Percentiles rank a stretch among this genome's conserved stretches.
Conservation (phyloP, 106 monocot species). For the Phalaenopsis aphrodite region DNA sequence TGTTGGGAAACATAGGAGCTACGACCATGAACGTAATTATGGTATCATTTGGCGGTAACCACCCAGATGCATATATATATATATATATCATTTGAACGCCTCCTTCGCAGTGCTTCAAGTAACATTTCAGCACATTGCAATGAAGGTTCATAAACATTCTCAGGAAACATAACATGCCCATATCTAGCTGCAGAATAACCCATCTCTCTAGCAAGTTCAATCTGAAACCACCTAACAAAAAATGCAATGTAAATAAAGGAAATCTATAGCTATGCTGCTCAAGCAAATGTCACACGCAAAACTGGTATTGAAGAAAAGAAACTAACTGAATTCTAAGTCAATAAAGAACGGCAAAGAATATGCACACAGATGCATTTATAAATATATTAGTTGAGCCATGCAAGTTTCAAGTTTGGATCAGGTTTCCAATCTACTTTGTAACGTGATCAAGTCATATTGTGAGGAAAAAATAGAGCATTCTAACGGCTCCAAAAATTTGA, state of each 20-base stretch:
- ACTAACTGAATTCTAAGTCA: too few relatives aligned
- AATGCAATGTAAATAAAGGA: slow-evolving; percentile 23
- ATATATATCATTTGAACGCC: too few relatives aligned
- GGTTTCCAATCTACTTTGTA: not conserved
- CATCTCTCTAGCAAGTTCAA: slow-evolving; percentile 94
- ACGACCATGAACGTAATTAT: too few relatives aligned
- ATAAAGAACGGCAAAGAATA: not conserved
- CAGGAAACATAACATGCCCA: slow-evolving; percentile 99
- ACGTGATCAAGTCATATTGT: not conserved
- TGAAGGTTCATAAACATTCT: slow-evolving; percentile 93
- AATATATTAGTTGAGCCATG: not conserved
- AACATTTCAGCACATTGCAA: slow-evolving; percentile 77
- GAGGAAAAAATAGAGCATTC: not conserved
- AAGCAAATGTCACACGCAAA: not conserved
- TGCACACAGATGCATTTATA: too few relatives aligned
- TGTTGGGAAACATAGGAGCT: too few relatives aligned
- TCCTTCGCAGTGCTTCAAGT: slow-evolving; percentile 72
- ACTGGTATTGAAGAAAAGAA: too few relatives aligned
- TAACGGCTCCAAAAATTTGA: not conserved
- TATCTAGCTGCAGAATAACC: slow-evolving; percentile 84
- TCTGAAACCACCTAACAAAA: slow-evolving; percentile 68
- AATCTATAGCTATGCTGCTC: not conserved
- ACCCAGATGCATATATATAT: too few relatives aligned
- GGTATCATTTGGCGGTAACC: too few relatives aligned
- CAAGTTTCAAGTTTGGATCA: not conserved